Base-by-base conservation (phyloP, 306 rosid genomes). In the Cucumis melo region DNA sequence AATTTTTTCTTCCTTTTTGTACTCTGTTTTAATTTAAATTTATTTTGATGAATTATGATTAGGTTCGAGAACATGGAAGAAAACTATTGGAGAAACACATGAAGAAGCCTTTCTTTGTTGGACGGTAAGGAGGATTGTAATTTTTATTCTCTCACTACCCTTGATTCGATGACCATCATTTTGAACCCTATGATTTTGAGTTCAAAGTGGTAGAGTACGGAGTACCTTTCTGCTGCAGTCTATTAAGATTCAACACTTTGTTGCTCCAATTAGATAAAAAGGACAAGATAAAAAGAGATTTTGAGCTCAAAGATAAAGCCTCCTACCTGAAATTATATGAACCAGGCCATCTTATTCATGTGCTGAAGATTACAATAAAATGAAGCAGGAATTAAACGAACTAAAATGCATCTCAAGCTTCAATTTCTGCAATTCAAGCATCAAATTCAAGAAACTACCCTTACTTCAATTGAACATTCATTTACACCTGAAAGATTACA, bases 21-120 rank as follows among this genome's bases (percentile, higher is more conserved):
- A 10, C 5, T 19, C 23, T 66, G 54, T 66, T 66, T 66, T 53
- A 66, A 66, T 66, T 20, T 41, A 39, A 39, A 38, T 9, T 64
- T 34, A 10, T 17, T 63, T 36, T 34, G 13, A 34, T 20, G 71
- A 68, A 44, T 74, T 60, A 48, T 78, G 48, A 66, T 15, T 61
- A 92, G 99, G 99, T 90, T 80, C 79, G 97, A 77, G 97, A 92
- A 78, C 99, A 92, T 86, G 99, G 93, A 51, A 88, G 99, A 53
- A 94, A 94, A 82, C 89, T 94, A 73, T 81, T 94, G 86, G 99
- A 94, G 87, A 92, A 90, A 82, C 82, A 82, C 79, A 19, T 89
- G 75, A 88, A 75, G 87, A 90, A 92, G 87, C 99, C 99, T 74
- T 94, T 94, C 86, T 90, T 92, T 81, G 65, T 81, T 58, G 84